Percentiles rank a stretch among this genome's conserved stretches.
Conservation (phyloP, 2,329 filamentous ascomycete species). For the Arthrobotrys conoides region DNA sequence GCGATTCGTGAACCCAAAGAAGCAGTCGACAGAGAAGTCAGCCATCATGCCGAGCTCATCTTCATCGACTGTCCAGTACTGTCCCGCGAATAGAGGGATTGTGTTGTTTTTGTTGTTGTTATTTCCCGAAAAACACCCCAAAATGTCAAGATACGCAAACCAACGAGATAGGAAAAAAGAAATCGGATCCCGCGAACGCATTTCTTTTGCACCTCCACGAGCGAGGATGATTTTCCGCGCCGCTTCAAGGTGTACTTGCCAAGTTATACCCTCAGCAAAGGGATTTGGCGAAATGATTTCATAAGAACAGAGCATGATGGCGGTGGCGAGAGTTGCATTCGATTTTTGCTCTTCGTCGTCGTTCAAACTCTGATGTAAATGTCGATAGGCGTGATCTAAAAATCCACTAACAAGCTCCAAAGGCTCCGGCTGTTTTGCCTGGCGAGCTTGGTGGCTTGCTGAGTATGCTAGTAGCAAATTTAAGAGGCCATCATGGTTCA, state of each 20-base stretch:
- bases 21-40: conserved; percentile 79
- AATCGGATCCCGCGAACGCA: conserved; percentile 73
- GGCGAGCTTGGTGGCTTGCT: conserved; percentile 83
- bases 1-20: conserved; percentile 81
- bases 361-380: conserved; percentile 77
- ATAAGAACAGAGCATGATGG: conserved; percentile 86
- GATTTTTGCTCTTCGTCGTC: conserved; percentile 76
- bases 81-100: conserved; percentile 70
- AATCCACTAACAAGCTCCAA: conserved; percentile 82
- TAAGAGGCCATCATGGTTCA: conserved; percentile 79
- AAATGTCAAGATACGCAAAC: conserved; percentile 86
- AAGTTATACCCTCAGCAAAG: conserved; percentile 83
- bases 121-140: conserved; percentile 79
- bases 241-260: conserved; percentile 83
- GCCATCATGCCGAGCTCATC: conserved; percentile 70
- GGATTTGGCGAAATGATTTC: conserved; percentile 87
- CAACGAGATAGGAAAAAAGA: conserved; percentile 83
- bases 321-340: conserved; percentile 81
- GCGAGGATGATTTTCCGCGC: conserved; percentile 81
- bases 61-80: conserved; percentile 72
- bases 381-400: conserved; percentile 84
- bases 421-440: conserved; percentile 81
- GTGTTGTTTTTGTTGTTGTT: conserved; percentile 67
- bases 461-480: conserved; percentile 85
- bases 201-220: conserved; percentile 74